These are phyloP conservation scores for Lachancea quebecensis DNA, from an alignment of 805 yeast genomes.

Conservation along the genomic window DNA sequence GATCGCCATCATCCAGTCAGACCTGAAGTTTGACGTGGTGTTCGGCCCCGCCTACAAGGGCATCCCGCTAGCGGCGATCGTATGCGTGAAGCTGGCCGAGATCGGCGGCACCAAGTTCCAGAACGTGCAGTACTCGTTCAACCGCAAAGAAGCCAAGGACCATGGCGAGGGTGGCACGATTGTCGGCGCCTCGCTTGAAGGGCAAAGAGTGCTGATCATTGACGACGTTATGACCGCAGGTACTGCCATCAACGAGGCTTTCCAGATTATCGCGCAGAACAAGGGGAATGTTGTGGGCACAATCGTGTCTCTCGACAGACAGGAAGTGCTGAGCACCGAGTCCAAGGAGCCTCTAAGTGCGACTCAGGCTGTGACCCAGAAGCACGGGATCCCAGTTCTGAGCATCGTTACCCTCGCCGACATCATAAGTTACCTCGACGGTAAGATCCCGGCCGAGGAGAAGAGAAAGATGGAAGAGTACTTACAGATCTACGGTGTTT, in stretches of 20 bases:
- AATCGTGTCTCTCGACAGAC: slow-evolving; percentile 90
- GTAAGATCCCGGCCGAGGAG: slow-evolving; percentile 51
- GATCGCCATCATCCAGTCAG: slow-evolving; percentile 72
- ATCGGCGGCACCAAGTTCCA: slow-evolving; percentile 74
- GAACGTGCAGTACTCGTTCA: slow-evolving; percentile 80
- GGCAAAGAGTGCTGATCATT: slow-evolving; percentile 71
- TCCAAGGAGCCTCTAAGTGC: slow-evolving; percentile 49
- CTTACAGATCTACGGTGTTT: slow-evolving; percentile 36
- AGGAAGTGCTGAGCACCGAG: slow-evolving; percentile 72
- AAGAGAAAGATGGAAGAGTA: slow-evolving; percentile 53
- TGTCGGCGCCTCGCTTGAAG: slow-evolving; percentile 74
- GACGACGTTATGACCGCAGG: slow-evolving; percentile 99
- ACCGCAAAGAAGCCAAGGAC: slow-evolving; percentile 93
- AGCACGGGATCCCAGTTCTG: slow-evolving; percentile 74
- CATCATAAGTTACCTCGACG: slow-evolving; percentile 56
- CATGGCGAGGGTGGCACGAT: slow-evolving; percentile 98
- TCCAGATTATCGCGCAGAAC: slow-evolving; percentile 61
- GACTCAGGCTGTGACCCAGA: slow-evolving; percentile 67
- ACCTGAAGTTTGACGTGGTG: slow-evolving; percentile 77
- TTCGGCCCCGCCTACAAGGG: slow-evolving; percentile 99
- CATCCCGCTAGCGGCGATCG: slow-evolving; percentile 88
- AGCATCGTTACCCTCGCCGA: slow-evolving; percentile 73
- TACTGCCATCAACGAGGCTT: slow-evolving; percentile 94
- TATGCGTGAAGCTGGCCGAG: slow-evolving; percentile 88
- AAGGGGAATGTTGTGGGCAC: slow-evolving; percentile 75